These are phyloP conservation scores for Marasmius fiardii DNA, from an alignment of 1,284 basidiomycete species.

Conservation along the genomic window DNA sequence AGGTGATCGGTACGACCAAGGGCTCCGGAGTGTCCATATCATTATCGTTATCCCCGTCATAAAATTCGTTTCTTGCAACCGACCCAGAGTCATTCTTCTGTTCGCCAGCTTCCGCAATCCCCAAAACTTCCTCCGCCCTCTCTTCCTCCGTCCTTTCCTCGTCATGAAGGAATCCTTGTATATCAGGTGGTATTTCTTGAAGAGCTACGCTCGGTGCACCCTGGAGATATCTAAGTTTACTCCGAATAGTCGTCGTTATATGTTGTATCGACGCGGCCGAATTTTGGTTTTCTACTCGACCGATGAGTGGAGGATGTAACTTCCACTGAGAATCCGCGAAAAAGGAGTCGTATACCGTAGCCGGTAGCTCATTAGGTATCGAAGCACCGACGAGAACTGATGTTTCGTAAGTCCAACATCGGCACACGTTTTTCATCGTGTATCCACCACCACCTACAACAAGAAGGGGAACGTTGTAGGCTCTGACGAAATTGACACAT, in stretches of 20 bases:
- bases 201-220: constrained; percentile 95
- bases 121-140: constrained; percentile 56
- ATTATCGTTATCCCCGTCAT: constrained; percentile 68
- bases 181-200: constrained; percentile 94
- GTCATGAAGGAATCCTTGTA: constrained; percentile 76
- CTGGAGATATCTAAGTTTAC: constrained; percentile 89
- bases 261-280: constrained; percentile 79
- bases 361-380: constrained; percentile 85
- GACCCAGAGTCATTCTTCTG: constrained; percentile 44
- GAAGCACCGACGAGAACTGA: constrained; percentile 85
- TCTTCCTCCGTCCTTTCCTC: constrained; percentile 76
- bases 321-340: constrained; percentile 91
- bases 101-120: constrained; percentile 59
- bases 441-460: constrained; percentile 96
- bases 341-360: constrained; percentile 90
- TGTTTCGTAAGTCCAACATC: constrained; percentile 99
- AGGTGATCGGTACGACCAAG: no score
- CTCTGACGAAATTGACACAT: constrained; percentile 95
- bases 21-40: constrained; percentile 37
- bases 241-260: constrained; percentile 84
- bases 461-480: constrained; percentile 86
- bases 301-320: constrained; percentile 89
- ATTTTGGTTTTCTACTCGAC: constrained; percentile 92
- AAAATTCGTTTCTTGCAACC: constrained; percentile 63
- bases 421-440: constrained; percentile 91